Evolutionary conservation across 2,329 filamentous ascomycete genomes (phyloP).

Genomic region (Colletotrichum nymphaeae): DNA sequence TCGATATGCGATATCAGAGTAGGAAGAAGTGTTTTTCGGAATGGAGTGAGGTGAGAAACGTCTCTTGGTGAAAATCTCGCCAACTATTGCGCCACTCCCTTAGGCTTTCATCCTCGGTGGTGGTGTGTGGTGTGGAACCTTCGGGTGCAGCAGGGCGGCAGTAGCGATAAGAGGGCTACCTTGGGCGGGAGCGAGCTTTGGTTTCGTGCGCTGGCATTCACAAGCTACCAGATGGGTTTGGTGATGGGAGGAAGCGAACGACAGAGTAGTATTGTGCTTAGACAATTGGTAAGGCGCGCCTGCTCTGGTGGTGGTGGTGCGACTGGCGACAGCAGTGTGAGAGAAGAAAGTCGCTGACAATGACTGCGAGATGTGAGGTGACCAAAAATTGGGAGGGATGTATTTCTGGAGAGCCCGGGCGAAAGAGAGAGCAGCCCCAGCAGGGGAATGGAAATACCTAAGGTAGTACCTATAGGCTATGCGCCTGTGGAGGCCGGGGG

Average conservation of each 20-base stretch:
- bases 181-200: not conserved
- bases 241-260: not conserved
- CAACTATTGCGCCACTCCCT: slow-evolving; percentile 33
- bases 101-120: slow-evolving; percentile 30
- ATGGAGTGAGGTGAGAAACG: not conserved
- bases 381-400: slow-evolving; percentile 32
- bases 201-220: not conserved
- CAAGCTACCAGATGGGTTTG: not conserved
- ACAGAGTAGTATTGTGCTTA: not conserved
- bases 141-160: slow-evolving; percentile 13
- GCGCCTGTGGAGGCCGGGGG: slow-evolving; percentile 15
- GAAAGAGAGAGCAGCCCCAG: not conserved
- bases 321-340: slow-evolving; percentile 9
- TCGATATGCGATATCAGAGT: not conserved
- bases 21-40: not conserved
- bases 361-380: slow-evolving; percentile 10
- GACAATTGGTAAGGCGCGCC: not conserved
- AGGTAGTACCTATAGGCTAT: not conserved
- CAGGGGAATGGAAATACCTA: not conserved
- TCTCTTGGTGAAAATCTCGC: slow-evolving; percentile 3
- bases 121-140: slow-evolving; percentile 25
- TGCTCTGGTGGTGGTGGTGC: not conserved
- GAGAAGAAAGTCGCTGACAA: slow-evolving; percentile 5
- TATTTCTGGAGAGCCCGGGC: slow-evolving; percentile 13
- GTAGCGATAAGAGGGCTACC: not conserved